Evolutionary conservation across 2,329 filamentous ascomycete genomes (phyloP).

Genomic region (Plenodomus biglobosus): DNA sequence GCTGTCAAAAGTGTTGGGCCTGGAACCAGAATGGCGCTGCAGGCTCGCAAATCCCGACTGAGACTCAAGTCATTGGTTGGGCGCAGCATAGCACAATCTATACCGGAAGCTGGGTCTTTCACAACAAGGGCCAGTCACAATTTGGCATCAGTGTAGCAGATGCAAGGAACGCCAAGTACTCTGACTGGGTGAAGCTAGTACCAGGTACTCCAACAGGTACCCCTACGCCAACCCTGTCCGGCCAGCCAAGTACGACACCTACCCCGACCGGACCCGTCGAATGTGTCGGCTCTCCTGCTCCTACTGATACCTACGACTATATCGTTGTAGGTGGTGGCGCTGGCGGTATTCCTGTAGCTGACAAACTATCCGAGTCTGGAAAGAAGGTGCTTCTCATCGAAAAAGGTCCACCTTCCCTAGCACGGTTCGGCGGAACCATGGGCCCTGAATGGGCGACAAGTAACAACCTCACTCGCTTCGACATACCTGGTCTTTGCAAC

Average conservation of each 20-base stretch:
- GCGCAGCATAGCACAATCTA: constrained; percentile 52
- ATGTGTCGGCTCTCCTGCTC: constrained; percentile 41
- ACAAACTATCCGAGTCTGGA: constrained; percentile 64
- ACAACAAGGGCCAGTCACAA: constrained; percentile 59
- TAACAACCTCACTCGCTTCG: constrained; percentile 67
- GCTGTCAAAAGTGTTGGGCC: constrained; percentile 56
- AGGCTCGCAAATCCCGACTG: constrained; percentile 43
- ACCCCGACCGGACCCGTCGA: constrained; percentile 42
- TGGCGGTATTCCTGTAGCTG: constrained; percentile 61
- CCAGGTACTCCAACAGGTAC: constrained; percentile 29
- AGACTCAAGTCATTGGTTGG: constrained; percentile 56
- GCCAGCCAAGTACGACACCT: constrained; percentile 23
- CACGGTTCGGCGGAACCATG: constrained; percentile 64
- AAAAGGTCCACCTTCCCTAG: constrained; percentile 58
- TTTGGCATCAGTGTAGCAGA: constrained; percentile 52
- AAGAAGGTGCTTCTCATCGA: constrained; percentile 63
- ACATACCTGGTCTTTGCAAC: constrained; percentile 71
- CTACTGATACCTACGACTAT: constrained; percentile 60
- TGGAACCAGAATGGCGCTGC: constrained; percentile 49
- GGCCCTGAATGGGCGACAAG: constrained; percentile 63
- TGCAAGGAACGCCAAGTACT: constrained; percentile 50
- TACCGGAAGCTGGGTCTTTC: constrained; percentile 49
- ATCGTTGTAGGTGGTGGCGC: constrained; percentile 66
- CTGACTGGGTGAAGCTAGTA: constrained; percentile 43
- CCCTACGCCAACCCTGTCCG: constrained; percentile 25